phyloP scores from a whole-genome alignment of 1,139 yeast genomes.

The Geotrichum australiense region DNA sequence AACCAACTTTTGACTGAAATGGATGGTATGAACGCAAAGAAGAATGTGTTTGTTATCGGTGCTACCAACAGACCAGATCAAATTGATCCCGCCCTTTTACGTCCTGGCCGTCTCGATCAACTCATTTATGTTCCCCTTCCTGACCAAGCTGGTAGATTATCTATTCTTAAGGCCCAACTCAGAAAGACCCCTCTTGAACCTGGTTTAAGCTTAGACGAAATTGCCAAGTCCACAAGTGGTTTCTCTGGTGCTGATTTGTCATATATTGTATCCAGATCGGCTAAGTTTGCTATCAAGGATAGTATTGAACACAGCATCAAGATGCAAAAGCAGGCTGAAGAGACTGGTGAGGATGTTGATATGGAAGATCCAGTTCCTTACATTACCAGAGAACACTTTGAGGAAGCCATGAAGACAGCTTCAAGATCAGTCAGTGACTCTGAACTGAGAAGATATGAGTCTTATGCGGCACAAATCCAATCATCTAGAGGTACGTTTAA shows the following conservation, averaged over 20 bases:
- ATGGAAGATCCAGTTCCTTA: conserved; percentile 90
- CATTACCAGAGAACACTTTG: conserved; percentile 87
- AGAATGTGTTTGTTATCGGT: conserved; percentile 97
- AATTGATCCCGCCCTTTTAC: conserved; percentile 94
- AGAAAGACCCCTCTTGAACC: conserved; percentile 99
- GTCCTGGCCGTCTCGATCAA: conserved; percentile 99
- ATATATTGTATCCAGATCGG: conserved; percentile 96
- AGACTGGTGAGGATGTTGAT: conserved; percentile 51
- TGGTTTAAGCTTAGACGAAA: conserved; percentile 78
- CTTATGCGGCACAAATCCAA: conserved; percentile 94
- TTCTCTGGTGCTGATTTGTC: conserved; percentile 99
- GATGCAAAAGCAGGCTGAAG: conserved; percentile 42
- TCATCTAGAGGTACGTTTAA: conserved; percentile 79
- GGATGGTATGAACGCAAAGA: conserved; percentile 99
- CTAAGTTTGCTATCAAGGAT: conserved; percentile 97
- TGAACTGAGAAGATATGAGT: conserved; percentile 97
- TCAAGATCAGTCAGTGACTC: conserved; percentile 95
- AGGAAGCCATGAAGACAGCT: conserved; percentile 99
- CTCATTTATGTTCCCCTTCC: conserved; percentile 97
- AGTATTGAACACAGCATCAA: conserved; percentile 73
- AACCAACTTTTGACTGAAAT: conserved; percentile 96
- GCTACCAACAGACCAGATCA: conserved; percentile 99
- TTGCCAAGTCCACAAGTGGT: conserved; percentile 90
- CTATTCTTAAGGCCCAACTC: conserved; percentile 90
- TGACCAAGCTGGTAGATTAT: conserved; percentile 86